Base-by-base conservation (phyloP, 306 rosid genomes). In the Pueraria montana region DNA sequence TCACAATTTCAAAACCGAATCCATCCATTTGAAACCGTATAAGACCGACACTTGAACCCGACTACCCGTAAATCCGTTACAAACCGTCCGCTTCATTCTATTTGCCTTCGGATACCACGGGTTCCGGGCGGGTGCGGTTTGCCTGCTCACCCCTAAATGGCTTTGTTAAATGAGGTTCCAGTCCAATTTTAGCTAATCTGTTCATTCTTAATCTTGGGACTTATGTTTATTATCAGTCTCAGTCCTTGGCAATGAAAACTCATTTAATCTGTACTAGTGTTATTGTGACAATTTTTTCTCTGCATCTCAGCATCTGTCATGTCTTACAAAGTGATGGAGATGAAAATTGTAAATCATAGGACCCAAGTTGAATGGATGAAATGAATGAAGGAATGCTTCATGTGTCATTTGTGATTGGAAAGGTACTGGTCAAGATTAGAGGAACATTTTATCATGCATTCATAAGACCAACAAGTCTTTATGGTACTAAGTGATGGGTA, bases 121-220 rank as follows among this genome's bases (percentile, higher is more conserved):
- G n/a, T n/a, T n/a, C n/a, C n/a, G n/a, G n/a, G n/a, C n/a, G n/a
- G n/a, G n/a, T n/a, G n/a, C n/a, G n/a, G n/a, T n/a, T n/a, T n/a
- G n/a, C n/a, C n/a, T n/a, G n/a, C n/a, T n/a, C n/a, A n/a, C n/a
- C n/a, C n/a, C n/a, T n/a, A 72, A 74, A 21, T 34, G 18, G 32
- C 71, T 53, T 71, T 58, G 61, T 40, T 55, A n/a, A 34, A 34
- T 1, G 8, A 34, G 40, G 59, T 71, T 42, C 23, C 3, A 27
- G 55, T 6, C 71, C 58, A 69, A 13, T n/a, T 10, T 36, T 79
- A 52, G 66, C 52, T 50, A 50, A 48, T 65, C n/a, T 68, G 1
- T 5, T 59, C 70, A 24, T 17, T 55, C n/a, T 50, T 73, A 46
- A 50, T n/a, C 80, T 76, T 12, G 21, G n/a, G 34, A 69, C 70